Evolutionary conservation across 2,329 filamentous ascomycete species (phyloP).

Genomic region (Diaporthe longicolla): DNA sequence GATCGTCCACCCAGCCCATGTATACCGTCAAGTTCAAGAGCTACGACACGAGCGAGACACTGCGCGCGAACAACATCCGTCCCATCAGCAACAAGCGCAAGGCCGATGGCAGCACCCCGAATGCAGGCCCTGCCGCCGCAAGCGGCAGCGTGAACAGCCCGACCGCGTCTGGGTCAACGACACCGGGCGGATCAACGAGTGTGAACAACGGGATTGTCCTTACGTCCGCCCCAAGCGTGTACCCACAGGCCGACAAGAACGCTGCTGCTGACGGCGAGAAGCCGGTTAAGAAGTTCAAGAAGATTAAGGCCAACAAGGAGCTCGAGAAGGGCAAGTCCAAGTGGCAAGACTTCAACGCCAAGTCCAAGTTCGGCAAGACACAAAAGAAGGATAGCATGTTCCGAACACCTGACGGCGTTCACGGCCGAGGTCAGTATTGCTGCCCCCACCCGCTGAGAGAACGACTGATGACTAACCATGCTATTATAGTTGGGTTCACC

Average conservation of each 20-base stretch:
- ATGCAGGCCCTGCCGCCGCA: slow-evolving; percentile 55
- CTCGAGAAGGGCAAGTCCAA: slow-evolving; percentile 92
- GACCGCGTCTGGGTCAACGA: slow-evolving; percentile 35
- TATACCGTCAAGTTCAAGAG: slow-evolving; percentile 97
- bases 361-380: slow-evolving; percentile 77
- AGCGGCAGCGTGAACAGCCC: slow-evolving; percentile 34
- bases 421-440: slow-evolving; percentile 80
- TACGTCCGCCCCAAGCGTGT: slow-evolving; percentile 70
- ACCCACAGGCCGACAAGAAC: slow-evolving; percentile 73
- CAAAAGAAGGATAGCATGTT: slow-evolving; percentile 97
- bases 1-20: slow-evolving; percentile 89
- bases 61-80: slow-evolving; percentile 86
- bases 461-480: slow-evolving; percentile 48
- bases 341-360: slow-evolving; percentile 93
- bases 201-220: slow-evolving; percentile 64
- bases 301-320: slow-evolving; percentile 91
- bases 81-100: slow-evolving; percentile 87
- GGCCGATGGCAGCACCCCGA: slow-evolving; percentile 76
- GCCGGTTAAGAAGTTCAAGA: slow-evolving; percentile 85
- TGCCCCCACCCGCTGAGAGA: background rate
- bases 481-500: slow-evolving; percentile 85
- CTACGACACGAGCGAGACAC: slow-evolving; percentile 87
- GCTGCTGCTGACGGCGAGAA: slow-evolving; percentile 78
- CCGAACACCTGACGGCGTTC: slow-evolving; percentile 87
- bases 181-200: slow-evolving; percentile 44